A percentile compares a stretch with the other conserved stretches of the same genome.
These are phyloP conservation scores for Mucor ambiguus DNA, from an alignment of 371 early-diverging fungal genomes.

Conservation along the genomic window DNA sequence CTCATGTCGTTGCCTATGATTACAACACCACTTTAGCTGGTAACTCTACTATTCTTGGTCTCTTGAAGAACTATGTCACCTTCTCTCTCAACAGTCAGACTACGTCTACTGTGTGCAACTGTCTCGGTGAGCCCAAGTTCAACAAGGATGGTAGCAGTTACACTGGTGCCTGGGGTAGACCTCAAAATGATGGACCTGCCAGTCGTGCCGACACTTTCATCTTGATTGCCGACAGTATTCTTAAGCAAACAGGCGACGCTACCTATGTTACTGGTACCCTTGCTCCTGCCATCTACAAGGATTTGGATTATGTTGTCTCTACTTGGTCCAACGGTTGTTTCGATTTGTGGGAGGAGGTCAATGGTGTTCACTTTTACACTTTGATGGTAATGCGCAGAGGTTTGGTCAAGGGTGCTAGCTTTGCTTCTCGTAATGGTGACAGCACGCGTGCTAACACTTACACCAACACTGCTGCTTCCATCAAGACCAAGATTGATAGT, in stretches of 20 bases:
- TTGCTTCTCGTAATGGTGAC: slow-evolving; percentile 38
- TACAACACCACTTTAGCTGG: slow-evolving; percentile 23
- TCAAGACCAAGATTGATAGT: slow-evolving; percentile 27
- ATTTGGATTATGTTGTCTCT: slow-evolving; percentile 67
- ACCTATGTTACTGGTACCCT: slow-evolving; percentile 31
- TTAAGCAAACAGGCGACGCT: slow-evolving; percentile 27
- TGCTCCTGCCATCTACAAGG: slow-evolving; percentile 33
- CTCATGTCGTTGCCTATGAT: slow-evolving; percentile 45
- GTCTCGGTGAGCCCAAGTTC: slow-evolving; percentile 83
- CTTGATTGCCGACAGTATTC: slow-evolving; percentile 44
- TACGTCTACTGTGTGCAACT: slow-evolving; percentile 36
- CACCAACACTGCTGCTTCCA: slow-evolving; percentile 20
- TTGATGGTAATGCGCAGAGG: slow-evolving; percentile 60
- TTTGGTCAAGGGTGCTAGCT: slow-evolving; percentile 61
- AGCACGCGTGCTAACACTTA: slow-evolving; percentile 26
- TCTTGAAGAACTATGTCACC: slow-evolving; percentile 37
- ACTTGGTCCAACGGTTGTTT: slow-evolving; percentile 48
- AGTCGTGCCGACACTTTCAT: slow-evolving; percentile 63
- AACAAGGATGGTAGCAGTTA: slow-evolving; percentile 62
- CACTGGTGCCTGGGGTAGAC: slow-evolving; percentile 64
- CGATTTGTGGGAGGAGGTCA: slow-evolving; percentile 65
- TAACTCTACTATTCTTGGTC: slow-evolving; percentile 11
- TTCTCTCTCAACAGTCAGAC: slow-evolving; percentile 37
- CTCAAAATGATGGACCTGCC: slow-evolving; percentile 87
- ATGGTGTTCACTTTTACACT: slow-evolving; percentile 72